phyloP scores from a whole-genome alignment of 805 yeast species.

The Pichia scutulata region DNA sequence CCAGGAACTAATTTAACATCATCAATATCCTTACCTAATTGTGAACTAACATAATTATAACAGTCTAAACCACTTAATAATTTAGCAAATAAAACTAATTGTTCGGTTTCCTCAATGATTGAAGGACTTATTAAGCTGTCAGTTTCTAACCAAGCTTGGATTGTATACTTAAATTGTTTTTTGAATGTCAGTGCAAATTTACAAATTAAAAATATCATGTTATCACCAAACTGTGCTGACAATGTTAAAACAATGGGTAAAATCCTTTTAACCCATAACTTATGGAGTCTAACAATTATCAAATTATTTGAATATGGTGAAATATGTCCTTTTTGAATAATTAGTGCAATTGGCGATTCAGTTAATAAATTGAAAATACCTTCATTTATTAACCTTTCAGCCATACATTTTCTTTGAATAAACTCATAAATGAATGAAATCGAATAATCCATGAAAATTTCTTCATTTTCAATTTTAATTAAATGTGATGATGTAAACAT shows the following conservation, averaged over 20 bases:
- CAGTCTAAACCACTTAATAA: constrained; percentile 47
- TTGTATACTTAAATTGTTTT: constrained; percentile 56
- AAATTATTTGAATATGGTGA: constrained; percentile 34
- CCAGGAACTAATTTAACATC: constrained; percentile 41
- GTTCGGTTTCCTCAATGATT: constrained; percentile 55
- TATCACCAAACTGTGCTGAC: constrained; percentile 54
- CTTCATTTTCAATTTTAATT: constrained; percentile 52
- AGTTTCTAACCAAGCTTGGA: constrained; percentile 53
- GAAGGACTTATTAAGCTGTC: constrained; percentile 43
- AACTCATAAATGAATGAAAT: constrained; percentile 64
- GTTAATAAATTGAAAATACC: constrained; percentile 63
- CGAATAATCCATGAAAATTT: constrained; percentile 64
- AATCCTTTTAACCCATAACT: constrained; percentile 82
- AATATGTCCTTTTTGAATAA: constrained; percentile 59
- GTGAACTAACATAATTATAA: constrained; percentile 34
- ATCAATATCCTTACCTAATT: constrained; percentile 13
- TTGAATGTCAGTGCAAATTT: constrained; percentile 55
- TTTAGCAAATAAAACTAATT: constrained; percentile 57
- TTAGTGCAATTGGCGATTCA: constrained; percentile 65
- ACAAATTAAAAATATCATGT: constrained; percentile 56
- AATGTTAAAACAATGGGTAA: constrained; percentile 58
- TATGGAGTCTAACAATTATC: constrained; percentile 37
- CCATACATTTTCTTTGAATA: constrained; percentile 51
- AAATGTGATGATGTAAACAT: constrained; percentile 63
- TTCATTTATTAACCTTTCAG: constrained; percentile 53